phyloP scores from a whole-genome alignment of 2,329 filamentous ascomycete genomes.

The Xylaria sp. region DNA sequence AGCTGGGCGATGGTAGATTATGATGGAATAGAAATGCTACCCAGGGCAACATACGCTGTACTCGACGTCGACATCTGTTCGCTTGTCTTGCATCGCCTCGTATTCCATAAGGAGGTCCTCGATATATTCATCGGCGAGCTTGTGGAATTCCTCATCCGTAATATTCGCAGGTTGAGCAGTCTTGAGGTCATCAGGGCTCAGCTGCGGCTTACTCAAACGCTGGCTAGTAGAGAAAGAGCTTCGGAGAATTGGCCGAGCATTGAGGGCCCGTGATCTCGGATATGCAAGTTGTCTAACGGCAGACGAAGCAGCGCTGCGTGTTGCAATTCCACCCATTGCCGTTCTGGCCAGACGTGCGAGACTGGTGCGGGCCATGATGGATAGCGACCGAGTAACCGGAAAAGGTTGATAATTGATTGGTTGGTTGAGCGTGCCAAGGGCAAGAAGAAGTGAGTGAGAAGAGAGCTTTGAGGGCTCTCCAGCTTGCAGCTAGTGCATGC shows the following conservation, averaged over 20 bases:
- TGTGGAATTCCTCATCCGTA: conserved; percentile 77
- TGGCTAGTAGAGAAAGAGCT: conserved; percentile 52
- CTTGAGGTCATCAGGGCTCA: conserved; percentile 52
- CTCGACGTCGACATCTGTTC: conserved; percentile 85
- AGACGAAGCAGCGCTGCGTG: conserved; percentile 38
- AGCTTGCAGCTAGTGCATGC: conserved; percentile 25
- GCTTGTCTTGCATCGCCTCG: conserved; percentile 79
- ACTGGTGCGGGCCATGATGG: conserved; percentile 49
- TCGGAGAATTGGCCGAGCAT: conserved; percentile 11
- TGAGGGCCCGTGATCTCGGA: conserved; percentile 37
- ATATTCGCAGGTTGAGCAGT: conserved; percentile 67
- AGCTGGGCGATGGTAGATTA: conserved; percentile 2
- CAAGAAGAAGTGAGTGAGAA: neutral
- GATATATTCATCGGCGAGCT: conserved; percentile 80
- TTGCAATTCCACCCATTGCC: conserved; percentile 50
- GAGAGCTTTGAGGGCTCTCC: conserved; percentile 20
- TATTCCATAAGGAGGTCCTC: conserved; percentile 66
- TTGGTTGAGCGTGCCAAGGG: neutral
- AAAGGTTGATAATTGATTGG: conserved; percentile 1
- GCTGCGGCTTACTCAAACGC: conserved; percentile 54
- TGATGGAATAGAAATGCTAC: neutral
- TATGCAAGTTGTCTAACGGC: conserved; percentile 37
- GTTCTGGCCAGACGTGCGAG: conserved; percentile 55
- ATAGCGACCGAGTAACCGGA: conserved; percentile 6
- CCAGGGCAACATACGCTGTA: conserved; percentile 74